These are phyloP conservation scores for Hypoxylon cercidicola DNA, from an alignment of 495 filamentous ascomycete genomes.

Conservation along the genomic window DNA sequence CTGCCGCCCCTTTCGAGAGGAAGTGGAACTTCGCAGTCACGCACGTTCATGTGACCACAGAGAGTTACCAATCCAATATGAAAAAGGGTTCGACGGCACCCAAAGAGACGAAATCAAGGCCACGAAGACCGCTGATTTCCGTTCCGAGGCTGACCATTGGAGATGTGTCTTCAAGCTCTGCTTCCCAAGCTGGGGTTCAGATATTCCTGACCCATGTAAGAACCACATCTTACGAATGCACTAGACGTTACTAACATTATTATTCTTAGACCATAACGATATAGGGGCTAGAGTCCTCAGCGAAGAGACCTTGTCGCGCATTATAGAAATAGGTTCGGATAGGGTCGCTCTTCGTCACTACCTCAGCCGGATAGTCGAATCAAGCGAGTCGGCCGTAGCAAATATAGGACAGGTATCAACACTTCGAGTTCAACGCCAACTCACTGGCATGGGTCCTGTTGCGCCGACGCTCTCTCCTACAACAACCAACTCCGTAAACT, in stretches of 20 bases:
- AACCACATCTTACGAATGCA: not conserved
- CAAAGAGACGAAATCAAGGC: not conserved
- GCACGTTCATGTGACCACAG: not conserved
- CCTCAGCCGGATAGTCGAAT: not conserved
- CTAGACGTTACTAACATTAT: not conserved
- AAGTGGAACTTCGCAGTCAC: not conserved
- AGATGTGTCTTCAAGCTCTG: not conserved
- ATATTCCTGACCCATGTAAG: not conserved
- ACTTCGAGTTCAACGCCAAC: not conserved
- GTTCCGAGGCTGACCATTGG: not conserved
- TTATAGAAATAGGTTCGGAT: not conserved
- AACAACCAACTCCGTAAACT: not conserved
- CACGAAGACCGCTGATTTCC: not conserved
- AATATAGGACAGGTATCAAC: not conserved
- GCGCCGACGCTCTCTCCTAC: not conserved
- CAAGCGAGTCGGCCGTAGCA: not conserved
- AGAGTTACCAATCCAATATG: not conserved
- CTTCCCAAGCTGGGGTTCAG: not conserved
- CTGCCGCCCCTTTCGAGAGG: not conserved
- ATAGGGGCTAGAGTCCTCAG: not conserved
- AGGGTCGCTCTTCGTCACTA: not conserved
- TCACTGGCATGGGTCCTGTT: not conserved
- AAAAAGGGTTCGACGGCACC: not conserved
- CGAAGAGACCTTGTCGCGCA: not conserved
- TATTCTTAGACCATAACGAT: not conserved